These are phyloP conservation scores for Penicillium lagena DNA, from an alignment of 495 filamentous ascomycete species.

Conservation along the genomic window DNA sequence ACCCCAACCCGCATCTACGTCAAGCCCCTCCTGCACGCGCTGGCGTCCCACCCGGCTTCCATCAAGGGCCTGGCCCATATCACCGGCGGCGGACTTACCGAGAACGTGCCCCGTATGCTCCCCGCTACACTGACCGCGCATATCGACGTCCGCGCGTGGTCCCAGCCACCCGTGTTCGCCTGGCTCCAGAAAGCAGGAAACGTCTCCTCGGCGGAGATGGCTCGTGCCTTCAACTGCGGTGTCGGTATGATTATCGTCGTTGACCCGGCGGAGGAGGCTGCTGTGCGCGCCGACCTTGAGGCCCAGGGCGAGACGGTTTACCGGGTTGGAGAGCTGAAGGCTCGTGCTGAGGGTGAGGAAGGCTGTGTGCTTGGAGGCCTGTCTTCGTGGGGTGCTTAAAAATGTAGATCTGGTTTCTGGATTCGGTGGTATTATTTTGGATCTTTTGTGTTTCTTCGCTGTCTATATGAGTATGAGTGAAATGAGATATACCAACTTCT, in stretches of 20 bases:
- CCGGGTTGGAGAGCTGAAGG: constrained; percentile 61
- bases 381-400: constrained; percentile 57
- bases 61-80: constrained; percentile 96
- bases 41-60: constrained; percentile 40
- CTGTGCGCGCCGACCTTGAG: constrained; percentile 38
- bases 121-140: constrained; percentile 66
- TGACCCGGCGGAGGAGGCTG: constrained; percentile 20
- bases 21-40: constrained; percentile 58
- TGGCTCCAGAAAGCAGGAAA: constrained; percentile 82
- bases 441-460: constrained; percentile 7
- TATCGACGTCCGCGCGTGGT: constrained; percentile 68
- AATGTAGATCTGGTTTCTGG: constrained; percentile 2
- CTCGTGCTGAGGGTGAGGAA: constrained; percentile 43
- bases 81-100: constrained; percentile 84
- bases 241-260: constrained; percentile 90
- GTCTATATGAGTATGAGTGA: constrained; percentile 16
- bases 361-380: constrained; percentile 66
- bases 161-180: constrained; percentile 64
- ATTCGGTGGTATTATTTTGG: constrained; percentile 2
- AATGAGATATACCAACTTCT: constrained; percentile 16
- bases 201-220: constrained; percentile 70
- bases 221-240: constrained; percentile 87
- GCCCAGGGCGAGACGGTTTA: constrained; percentile 71
- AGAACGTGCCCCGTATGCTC: constrained; percentile 92
- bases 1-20: constrained; percentile 82